Percentiles rank a stretch among this genome's conserved stretches.
Conservation (phyloP, 768 basidiomycete genomes). For the Leucocoprinus birnbaumii region DNA sequence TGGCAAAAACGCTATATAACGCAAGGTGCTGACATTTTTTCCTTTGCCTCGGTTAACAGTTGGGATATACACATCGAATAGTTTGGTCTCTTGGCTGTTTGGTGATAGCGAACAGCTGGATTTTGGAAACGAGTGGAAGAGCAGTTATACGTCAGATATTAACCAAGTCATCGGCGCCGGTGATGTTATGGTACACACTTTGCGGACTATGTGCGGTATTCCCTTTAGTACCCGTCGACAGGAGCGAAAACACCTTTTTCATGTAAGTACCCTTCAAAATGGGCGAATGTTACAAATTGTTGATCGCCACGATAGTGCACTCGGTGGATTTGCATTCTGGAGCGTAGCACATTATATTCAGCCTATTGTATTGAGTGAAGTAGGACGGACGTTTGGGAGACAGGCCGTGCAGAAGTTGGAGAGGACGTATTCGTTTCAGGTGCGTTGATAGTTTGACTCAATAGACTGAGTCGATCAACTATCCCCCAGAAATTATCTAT, state of each 20-base stretch:
- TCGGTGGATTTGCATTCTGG: conserved; percentile 47
- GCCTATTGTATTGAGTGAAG: conserved; percentile 9
- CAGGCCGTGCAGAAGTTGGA: neutral
- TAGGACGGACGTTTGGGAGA: conserved; percentile 1
- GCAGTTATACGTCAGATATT: neutral
- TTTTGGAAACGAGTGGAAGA: conserved; percentile 25
- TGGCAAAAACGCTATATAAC: neutral
- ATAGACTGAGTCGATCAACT: neutral
- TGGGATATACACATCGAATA: conserved; percentile 66
- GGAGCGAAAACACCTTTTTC: conserved; percentile 52
- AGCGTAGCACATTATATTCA: conserved; percentile 24
- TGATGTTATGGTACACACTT: conserved; percentile 48
- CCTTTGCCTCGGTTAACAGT: conserved; percentile 33
- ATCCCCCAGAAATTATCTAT: conserved; percentile 42
- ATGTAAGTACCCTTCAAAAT: conserved; percentile 50
- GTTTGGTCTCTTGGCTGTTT: conserved; percentile 72
- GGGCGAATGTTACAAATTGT: neutral
- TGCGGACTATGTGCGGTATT: conserved; percentile 52
- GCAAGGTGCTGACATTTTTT: neutral
- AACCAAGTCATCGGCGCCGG: conserved; percentile 25
- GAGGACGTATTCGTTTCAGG: conserved; percentile 24
- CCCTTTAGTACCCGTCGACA: conserved; percentile 71
- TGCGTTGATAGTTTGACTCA: no score
- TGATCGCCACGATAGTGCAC: conserved; percentile 27
- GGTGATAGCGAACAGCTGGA: conserved; percentile 65